Evolutionary conservation across 257 asterid genomes (phyloP).

Genomic region (Paraleonurus japonicus): DNA sequence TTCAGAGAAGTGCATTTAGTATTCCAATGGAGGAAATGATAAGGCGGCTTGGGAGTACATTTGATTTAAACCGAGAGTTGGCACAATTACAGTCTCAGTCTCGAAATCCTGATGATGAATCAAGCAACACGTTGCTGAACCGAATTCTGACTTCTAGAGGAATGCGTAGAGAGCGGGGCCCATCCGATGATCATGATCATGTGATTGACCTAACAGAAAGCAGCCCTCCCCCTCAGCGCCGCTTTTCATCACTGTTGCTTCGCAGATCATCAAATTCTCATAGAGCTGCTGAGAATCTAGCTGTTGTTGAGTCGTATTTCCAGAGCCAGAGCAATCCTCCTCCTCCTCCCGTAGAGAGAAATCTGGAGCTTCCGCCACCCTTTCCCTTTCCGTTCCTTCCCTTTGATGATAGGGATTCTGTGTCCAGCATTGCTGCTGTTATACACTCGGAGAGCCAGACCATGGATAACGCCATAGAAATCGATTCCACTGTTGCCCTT

Average conservation of each 20-base stretch:
- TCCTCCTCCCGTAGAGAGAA: slow-evolving; percentile 47
- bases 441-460: slow-evolving; percentile 97
- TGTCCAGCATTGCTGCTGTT: slow-evolving; percentile 96
- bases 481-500: slow-evolving; percentile 76
- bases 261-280: slow-evolving; percentile 69
- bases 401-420: slow-evolving; percentile 85
- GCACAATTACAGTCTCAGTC: slow-evolving; percentile 50
- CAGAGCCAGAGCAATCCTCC: too few relatives aligned
- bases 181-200: slow-evolving; percentile 57
- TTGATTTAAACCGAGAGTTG: slow-evolving; percentile 50
- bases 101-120: slow-evolving; percentile 43
- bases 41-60: slow-evolving; percentile 64
- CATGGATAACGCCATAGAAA: slow-evolving; percentile 80
- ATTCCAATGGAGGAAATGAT: slow-evolving; percentile 92
- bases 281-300: slow-evolving; percentile 60
- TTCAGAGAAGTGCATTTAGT: slow-evolving; percentile 63
- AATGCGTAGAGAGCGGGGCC: slow-evolving; percentile 63
- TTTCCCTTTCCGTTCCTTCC: too few relatives aligned
- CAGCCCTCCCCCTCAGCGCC: slow-evolving; percentile 51
- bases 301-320: slow-evolving; percentile 67
- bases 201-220: slow-evolving; percentile 57
- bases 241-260: slow-evolving; percentile 55
- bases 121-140: slow-evolving; percentile 60
- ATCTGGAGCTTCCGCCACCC: slow-evolving; percentile 47
- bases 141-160: slow-evolving; percentile 75